A percentile compares a stretch with the other conserved stretches of the same genome.
phyloP scores from a whole-genome alignment of 129 eudicot genomes.

The Flaveria sonorensis region DNA sequence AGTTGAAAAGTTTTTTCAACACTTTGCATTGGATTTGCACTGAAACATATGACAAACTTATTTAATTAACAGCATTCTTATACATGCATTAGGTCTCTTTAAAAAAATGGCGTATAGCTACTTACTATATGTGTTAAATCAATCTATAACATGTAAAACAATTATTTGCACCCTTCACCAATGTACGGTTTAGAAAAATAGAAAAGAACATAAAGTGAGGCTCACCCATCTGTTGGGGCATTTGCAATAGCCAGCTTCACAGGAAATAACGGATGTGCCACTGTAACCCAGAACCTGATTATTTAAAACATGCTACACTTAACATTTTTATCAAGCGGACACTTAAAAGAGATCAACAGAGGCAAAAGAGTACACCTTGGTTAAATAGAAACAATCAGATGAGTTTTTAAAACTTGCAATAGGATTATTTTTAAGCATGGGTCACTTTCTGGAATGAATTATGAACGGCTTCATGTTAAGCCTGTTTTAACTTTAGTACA shows the following conservation, averaged over 20 bases:
- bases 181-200: neutral
- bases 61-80: conserved; percentile 4
- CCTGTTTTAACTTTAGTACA: neutral
- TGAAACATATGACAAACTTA: conserved; percentile 31
- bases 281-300: conserved; percentile 78
- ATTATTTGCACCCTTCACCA: conserved; percentile 15
- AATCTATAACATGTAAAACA: conserved; percentile 7
- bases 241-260: conserved; percentile 63
- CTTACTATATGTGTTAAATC: neutral
- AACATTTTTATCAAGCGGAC: neutral
- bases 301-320: conserved; percentile 9
- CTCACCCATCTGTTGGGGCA: conserved; percentile 87
- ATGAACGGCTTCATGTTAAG: conserved; percentile 1
- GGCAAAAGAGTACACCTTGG: neutral
- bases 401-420: neutral
- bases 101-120: neutral
- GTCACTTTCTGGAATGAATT: neutral
- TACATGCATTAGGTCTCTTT: conserved; percentile 4
- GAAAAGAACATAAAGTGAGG: neutral
- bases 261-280: conserved; percentile 64
- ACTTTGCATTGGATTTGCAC: conserved; percentile 71
- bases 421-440: neutral
- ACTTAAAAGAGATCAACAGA: neutral
- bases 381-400: neutral
- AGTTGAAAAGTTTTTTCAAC: conserved; percentile 88